Evolutionary conservation across 495 filamentous ascomycete species (phyloP).

Genomic region (Alectoria sarmentosa): DNA sequence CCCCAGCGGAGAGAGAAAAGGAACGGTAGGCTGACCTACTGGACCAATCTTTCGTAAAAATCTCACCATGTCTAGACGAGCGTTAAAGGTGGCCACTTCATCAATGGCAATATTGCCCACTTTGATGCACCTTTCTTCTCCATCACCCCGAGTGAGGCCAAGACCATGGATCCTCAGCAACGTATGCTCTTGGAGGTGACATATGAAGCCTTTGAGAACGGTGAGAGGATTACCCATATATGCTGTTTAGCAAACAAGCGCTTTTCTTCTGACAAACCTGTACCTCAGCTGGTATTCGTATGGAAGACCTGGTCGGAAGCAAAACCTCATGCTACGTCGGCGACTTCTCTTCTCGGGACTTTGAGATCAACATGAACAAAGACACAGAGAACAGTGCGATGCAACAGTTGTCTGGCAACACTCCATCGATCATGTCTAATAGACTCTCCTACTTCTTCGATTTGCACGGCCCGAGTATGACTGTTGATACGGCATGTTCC

Average conservation of each 20-base stretch:
- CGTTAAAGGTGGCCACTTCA: conserved; percentile 35
- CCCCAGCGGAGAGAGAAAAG: conserved; percentile 1
- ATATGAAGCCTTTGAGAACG: conserved; percentile 50
- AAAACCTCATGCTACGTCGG: conserved; percentile 38
- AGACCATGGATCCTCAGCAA: conserved; percentile 51
- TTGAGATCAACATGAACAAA: conserved; percentile 23
- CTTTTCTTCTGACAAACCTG: neutral
- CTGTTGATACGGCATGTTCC: conserved; percentile 38
- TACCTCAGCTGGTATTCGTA: conserved; percentile 21
- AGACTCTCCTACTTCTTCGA: conserved; percentile 24
- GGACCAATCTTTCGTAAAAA: neutral
- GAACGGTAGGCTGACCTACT: neutral
- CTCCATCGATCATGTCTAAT: conserved; percentile 17
- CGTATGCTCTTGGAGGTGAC: conserved; percentile 47
- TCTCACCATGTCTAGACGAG: conserved; percentile 13
- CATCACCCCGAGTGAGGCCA: conserved; percentile 42
- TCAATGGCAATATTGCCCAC: conserved; percentile 34
- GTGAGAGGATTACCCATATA: neutral
- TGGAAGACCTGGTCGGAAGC: conserved; percentile 30
- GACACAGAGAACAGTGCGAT: conserved; percentile 5
- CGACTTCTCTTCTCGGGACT: conserved; percentile 38
- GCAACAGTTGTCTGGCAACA: conserved; percentile 19
- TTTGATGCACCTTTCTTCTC: conserved; percentile 49
- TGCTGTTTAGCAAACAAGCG: neutral
- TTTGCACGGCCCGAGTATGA: conserved; percentile 31